Evolutionary conservation across 2,329 filamentous ascomycete species (phyloP).

Genomic region (Blastomyces emzantsi): DNA sequence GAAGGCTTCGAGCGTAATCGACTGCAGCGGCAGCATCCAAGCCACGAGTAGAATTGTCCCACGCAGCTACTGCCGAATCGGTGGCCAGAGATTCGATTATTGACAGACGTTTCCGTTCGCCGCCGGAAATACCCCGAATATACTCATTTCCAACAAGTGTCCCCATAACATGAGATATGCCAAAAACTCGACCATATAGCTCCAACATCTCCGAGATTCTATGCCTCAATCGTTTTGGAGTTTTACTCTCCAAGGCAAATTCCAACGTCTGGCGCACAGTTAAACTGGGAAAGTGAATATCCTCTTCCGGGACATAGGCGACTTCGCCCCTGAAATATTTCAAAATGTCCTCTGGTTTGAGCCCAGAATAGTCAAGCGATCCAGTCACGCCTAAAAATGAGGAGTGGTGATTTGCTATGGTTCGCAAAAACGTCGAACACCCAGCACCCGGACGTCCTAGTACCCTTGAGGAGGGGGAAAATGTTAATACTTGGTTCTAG

Average conservation of each 20-base stretch:
- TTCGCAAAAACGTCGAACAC: slow-evolving; percentile 77
- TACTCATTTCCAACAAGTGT: slow-evolving; percentile 79
- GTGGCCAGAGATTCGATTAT: slow-evolving; percentile 77
- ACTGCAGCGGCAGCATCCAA: slow-evolving; percentile 59
- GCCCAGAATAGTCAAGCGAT: slow-evolving; percentile 60
- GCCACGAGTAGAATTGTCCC: slow-evolving; percentile 65
- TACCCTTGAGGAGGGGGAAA: slow-evolving; percentile 31
- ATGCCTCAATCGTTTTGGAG: slow-evolving; percentile 61
- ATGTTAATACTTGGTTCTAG: background rate
- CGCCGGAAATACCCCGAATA: slow-evolving; percentile 69
- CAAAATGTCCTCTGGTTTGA: slow-evolving; percentile 58
- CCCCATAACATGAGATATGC: slow-evolving; percentile 71
- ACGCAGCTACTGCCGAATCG: slow-evolving; percentile 59
- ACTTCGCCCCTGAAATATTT: slow-evolving; percentile 69
- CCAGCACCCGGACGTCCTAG: slow-evolving; percentile 55
- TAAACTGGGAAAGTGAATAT: slow-evolving; percentile 72
- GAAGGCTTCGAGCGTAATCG: slow-evolving; percentile 54
- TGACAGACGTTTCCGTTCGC: slow-evolving; percentile 71
- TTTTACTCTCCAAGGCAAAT: slow-evolving; percentile 77
- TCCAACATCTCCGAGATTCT: slow-evolving; percentile 49
- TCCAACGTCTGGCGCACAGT: slow-evolving; percentile 79
- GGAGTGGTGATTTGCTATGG: slow-evolving; percentile 73
- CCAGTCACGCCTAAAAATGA: slow-evolving; percentile 58
- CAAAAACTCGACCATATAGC: slow-evolving; percentile 48
- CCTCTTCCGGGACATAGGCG: slow-evolving; percentile 78